These are phyloP conservation scores for Irineochytrium annulatum DNA, from an alignment of 192 early-diverging fungal genomes.

Conservation along the genomic window DNA sequence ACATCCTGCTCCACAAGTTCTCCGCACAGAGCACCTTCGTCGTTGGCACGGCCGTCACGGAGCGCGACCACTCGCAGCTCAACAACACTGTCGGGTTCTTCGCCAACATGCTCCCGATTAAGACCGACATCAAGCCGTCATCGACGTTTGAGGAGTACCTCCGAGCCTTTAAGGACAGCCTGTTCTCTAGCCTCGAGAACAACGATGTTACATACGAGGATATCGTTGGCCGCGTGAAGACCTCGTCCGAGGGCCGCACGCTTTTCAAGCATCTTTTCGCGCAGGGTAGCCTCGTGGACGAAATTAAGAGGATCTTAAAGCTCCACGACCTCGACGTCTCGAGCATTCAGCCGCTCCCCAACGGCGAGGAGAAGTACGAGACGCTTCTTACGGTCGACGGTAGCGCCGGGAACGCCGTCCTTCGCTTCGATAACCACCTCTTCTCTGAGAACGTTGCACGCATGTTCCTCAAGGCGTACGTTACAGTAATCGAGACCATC, in stretches of 20 bases:
- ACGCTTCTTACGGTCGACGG: neutral
- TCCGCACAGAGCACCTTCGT: neutral
- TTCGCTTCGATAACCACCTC: slow-evolving; percentile 6
- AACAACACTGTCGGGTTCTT: slow-evolving; percentile 1
- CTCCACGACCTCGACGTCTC: too few species aligned
- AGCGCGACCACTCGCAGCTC: neutral
- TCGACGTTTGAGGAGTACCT: neutral
- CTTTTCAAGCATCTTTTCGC: slow-evolving; percentile 4
- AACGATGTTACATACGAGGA: slow-evolving; percentile 11
- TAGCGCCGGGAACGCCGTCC: neutral
- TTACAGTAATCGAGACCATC: neutral
- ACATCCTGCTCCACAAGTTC: neutral
- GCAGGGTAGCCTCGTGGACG: neutral
- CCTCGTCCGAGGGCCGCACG: neutral
- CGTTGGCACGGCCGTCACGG: slow-evolving; percentile 2
- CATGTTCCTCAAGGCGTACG: slow-evolving; percentile 3
- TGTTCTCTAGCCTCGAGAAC: neutral
- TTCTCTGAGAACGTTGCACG: slow-evolving; percentile 7
- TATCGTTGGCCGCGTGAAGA: neutral
- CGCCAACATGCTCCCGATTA: neutral
- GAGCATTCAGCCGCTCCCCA: slow-evolving; percentile 6
- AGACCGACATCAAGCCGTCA: neutral
- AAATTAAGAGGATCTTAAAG: neutral
- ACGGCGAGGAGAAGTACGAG: slow-evolving; percentile 8
- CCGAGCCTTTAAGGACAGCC: neutral